Evolutionary conservation across 371 early-diverging fungal genomes (phyloP).

Genomic region (Mucor mucedo): DNA sequence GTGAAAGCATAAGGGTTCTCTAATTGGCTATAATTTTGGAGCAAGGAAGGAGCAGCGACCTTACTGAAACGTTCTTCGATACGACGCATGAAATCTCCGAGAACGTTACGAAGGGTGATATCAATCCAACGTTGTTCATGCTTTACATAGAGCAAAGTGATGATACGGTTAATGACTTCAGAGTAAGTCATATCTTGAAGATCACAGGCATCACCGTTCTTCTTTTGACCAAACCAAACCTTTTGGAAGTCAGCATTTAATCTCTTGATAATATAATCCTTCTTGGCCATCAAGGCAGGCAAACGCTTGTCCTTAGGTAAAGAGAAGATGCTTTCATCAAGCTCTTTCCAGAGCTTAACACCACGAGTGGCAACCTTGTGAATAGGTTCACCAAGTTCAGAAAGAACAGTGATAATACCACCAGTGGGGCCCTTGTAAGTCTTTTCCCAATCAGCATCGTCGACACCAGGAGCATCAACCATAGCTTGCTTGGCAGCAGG

Average conservation of each 20-base stretch:
- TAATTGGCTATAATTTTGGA: conserved; percentile 77
- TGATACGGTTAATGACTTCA: conserved; percentile 85
- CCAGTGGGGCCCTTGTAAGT: conserved; percentile 92
- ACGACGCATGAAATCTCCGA: conserved; percentile 88
- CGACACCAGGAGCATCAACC: conserved; percentile 89
- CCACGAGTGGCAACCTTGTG: conserved; percentile 97
- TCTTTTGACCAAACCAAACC: conserved; percentile 95
- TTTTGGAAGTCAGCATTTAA: conserved; percentile 92
- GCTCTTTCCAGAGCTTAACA: conserved; percentile 93
- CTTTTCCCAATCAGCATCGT: conserved; percentile 90
- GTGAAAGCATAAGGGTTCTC: conserved; percentile 72
- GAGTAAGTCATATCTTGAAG: conserved; percentile 93
- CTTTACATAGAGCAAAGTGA: conserved; percentile 83
- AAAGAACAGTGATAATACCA: conserved; percentile 92
- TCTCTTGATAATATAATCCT: conserved; percentile 90
- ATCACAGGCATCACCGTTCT: conserved; percentile 75
- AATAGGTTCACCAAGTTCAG: conserved; percentile 96
- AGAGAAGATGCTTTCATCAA: conserved; percentile 90
- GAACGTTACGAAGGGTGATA: conserved; percentile 76
- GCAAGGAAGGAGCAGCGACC: conserved; percentile 56
- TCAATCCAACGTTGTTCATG: conserved; percentile 91
- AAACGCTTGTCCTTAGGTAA: conserved; percentile 91
- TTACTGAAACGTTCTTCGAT: conserved; percentile 91
- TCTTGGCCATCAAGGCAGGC: conserved; percentile 81
- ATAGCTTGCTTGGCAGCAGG: conserved; percentile 90